A percentile compares a stretch with the other conserved stretches of the same genome.
These are phyloP conservation scores for Wickerhamomyces chambardii DNA, from an alignment of 805 yeast genomes.

Conservation along the genomic window DNA sequence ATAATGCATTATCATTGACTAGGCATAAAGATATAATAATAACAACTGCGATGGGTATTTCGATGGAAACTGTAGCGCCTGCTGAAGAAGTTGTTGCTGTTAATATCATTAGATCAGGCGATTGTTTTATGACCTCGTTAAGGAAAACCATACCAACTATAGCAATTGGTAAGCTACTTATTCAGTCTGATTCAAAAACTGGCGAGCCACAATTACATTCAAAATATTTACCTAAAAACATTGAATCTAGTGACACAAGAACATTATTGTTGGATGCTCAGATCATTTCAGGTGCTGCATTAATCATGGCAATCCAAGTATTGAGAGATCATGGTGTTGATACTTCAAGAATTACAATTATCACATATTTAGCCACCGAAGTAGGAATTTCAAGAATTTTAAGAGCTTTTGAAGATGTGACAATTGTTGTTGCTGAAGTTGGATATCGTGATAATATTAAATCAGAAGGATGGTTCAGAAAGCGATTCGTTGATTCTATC, in stretches of 20 bases:
- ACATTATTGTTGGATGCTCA: slow-evolving; percentile 81
- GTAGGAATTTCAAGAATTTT: slow-evolving; percentile 65
- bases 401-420: slow-evolving; percentile 57
- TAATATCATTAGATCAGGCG: slow-evolving; percentile 84
- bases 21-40: slow-evolving; percentile 27
- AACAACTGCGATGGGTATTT: slow-evolving; percentile 30
- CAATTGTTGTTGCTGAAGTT: slow-evolving; percentile 60
- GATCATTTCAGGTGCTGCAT: slow-evolving; percentile 85
- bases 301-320: slow-evolving; percentile 89
- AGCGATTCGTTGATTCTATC: slow-evolving; percentile 62
- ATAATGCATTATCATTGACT: slow-evolving; percentile 52
- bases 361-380: slow-evolving; percentile 70
- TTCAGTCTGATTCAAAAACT: slow-evolving; percentile 80
- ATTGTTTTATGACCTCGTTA: slow-evolving; percentile 77
- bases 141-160: slow-evolving; percentile 72
- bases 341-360: slow-evolving; percentile 53
- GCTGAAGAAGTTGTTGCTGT: slow-evolving; percentile 57
- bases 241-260: slow-evolving; percentile 21
- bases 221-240: slow-evolving; percentile 52
- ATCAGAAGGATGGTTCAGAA: slow-evolving; percentile 50
- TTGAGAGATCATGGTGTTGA: slow-evolving; percentile 70
- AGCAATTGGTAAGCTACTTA: slow-evolving; percentile 72
- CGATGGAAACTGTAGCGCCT: slow-evolving; percentile 16
- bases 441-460: slow-evolving; percentile 39
- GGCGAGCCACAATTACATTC: slow-evolving; percentile 93